phyloP scores from a whole-genome alignment of 2,329 filamentous ascomycete species.

The Dactylellina leptospora region DNA sequence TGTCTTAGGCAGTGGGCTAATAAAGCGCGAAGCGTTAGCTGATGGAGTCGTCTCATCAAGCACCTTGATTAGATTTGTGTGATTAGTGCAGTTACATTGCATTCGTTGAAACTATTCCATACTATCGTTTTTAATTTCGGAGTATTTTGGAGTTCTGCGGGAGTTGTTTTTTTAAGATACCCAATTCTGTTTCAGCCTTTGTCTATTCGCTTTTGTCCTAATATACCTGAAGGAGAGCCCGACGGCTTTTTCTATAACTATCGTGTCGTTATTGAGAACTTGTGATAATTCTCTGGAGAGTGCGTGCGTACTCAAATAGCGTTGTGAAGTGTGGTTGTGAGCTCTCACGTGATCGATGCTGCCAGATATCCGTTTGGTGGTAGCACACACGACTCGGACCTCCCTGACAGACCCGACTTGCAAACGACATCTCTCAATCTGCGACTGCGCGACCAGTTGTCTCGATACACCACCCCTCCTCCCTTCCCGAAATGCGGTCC shows the following conservation, averaged over 20 bases:
- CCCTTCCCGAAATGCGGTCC: slow-evolving; percentile 29
- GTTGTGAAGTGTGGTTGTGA: slow-evolving; percentile 17
- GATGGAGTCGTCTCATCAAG: no score
- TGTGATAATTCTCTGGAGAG: no score
- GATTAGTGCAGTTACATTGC: no score
- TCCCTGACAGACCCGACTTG: slow-evolving; percentile 20
- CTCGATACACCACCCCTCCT: slow-evolving; percentile 9
- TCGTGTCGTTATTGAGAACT: no score
- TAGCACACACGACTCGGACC: slow-evolving; percentile 10
- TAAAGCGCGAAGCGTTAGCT: not conserved
- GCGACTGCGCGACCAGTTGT: slow-evolving; percentile 11
- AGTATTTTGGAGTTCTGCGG: not conserved
- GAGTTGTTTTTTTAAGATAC: not conserved
- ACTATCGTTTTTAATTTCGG: no score
- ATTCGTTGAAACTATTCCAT: no score
- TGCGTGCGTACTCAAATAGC: no score
- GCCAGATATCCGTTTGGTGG: slow-evolving; percentile 47
- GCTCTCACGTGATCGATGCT: slow-evolving; percentile 43
- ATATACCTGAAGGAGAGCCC: no score
- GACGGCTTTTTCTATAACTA: no score
- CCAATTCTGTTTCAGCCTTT: no score
- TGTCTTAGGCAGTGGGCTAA: slow-evolving; percentile 12
- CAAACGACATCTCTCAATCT: slow-evolving; percentile 13
- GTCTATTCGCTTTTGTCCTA: no score
- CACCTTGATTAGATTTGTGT: no score